phyloP scores from a whole-genome alignment of 2,329 filamentous ascomycete genomes.

The Trichoderma polysporum region DNA sequence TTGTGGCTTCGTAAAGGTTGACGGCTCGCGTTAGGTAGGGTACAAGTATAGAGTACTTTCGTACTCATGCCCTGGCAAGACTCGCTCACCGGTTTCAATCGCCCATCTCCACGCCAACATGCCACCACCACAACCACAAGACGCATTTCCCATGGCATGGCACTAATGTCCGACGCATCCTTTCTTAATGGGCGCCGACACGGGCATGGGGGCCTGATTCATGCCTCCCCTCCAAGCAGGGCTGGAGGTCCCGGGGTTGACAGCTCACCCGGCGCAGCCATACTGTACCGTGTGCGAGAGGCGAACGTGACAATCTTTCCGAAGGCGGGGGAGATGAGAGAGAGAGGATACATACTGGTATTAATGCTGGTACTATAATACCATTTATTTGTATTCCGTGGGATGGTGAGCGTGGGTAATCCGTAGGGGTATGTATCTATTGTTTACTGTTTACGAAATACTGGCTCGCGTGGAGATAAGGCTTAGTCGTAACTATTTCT shows the following conservation, averaged over 20 bases:
- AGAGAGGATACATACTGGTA: neutral
- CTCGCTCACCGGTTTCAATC: constrained; percentile 13
- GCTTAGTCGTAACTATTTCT: too few relatives aligned
- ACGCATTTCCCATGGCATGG: neutral
- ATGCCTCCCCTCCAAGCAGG: constrained; percentile 7
- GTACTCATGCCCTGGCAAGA: neutral
- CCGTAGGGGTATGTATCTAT: neutral
- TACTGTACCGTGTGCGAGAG: neutral
- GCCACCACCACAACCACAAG: neutral
- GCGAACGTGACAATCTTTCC: neutral
- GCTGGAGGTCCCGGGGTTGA: constrained; percentile 9
- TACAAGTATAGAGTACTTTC: neutral
- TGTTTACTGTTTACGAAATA: too few relatives aligned
- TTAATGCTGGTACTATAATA: neutral
- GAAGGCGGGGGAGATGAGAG: constrained; percentile 7
- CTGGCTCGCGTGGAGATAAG: neutral
- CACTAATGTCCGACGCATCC: constrained; percentile 17
- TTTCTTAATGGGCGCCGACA: neutral
- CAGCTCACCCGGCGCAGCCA: constrained; percentile 15
- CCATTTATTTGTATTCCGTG: too few relatives aligned
- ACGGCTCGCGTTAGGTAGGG: neutral
- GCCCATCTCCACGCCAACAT: neutral
- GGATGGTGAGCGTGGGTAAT: neutral
- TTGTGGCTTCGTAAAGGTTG: neutral
- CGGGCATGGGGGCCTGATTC: constrained; percentile 12